A percentile compares a stretch with the other conserved stretches of the same genome.
These are phyloP conservation scores for Solanum sparsipilum DNA, from an alignment of 257 asterid genomes.

Conservation along the genomic window DNA sequence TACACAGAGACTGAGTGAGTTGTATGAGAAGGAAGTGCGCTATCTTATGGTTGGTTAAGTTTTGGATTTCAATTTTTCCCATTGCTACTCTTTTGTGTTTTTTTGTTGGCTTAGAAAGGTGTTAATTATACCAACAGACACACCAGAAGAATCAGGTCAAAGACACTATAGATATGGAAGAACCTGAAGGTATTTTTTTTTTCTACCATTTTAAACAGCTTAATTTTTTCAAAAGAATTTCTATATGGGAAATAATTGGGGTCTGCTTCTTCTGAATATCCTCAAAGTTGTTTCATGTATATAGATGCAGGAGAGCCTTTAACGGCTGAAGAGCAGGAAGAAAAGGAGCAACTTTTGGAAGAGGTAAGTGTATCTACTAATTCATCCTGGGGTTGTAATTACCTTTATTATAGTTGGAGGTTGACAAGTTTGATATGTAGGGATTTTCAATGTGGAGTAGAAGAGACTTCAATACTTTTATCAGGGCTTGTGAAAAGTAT, in stretches of 20 bases:
- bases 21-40: constrained; percentile 98
- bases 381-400: background rate
- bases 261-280: background rate
- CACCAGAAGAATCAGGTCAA: constrained; percentile 84
- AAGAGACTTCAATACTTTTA: constrained; percentile 85
- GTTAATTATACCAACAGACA: constrained; percentile 36
- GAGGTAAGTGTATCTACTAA: constrained; percentile 35
- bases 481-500: constrained; percentile 96
- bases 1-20: constrained; percentile 87
- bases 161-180: constrained; percentile 88
- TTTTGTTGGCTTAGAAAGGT: background rate
- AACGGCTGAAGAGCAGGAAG: constrained; percentile 98
- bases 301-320: constrained; percentile 90
- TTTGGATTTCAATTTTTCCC: background rate
- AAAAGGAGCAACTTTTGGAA: constrained; percentile 73
- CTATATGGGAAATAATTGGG: constrained; percentile 9
- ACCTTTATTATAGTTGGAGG: background rate
- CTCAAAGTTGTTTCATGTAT: background rate
- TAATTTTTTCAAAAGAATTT: background rate
- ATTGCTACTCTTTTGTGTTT: background rate
- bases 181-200: constrained; percentile 58
- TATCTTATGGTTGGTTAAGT: constrained; percentile 69
- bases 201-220: background rate
- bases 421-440: constrained; percentile 21
- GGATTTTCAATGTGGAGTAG: constrained; percentile 98